Evolutionary conservation across 805 yeast genomes (phyloP).

Genomic region (Candida xyloterini): DNA sequence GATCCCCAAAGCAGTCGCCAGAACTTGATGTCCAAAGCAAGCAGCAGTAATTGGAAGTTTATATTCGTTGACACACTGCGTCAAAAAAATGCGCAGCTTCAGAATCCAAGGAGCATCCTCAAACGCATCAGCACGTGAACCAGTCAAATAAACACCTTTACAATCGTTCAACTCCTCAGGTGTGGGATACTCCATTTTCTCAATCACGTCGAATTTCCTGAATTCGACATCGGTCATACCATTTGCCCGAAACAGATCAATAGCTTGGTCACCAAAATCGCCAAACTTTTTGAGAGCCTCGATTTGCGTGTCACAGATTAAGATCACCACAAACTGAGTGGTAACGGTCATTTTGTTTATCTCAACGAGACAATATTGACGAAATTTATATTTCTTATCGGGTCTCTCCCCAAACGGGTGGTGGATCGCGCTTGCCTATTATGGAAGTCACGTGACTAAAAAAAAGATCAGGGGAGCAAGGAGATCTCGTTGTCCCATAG

Average conservation of each 20-base stretch:
- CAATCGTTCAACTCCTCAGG: constrained; percentile 24
- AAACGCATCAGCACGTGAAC: constrained; percentile 51
- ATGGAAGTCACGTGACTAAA: constrained; percentile 1
- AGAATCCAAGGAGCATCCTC: constrained; percentile 42
- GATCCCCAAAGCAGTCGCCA: constrained; percentile 64
- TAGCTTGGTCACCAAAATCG: constrained; percentile 51
- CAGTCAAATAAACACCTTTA: constrained; percentile 48
- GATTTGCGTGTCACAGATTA: constrained; percentile 18
- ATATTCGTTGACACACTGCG: constrained; percentile 12
- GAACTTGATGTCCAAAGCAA: constrained; percentile 90
- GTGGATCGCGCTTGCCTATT: not conserved
- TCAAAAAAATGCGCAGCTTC: constrained; percentile 38
- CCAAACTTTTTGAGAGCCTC: constrained; percentile 34
- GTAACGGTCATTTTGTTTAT: constrained; percentile 7
- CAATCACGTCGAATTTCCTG: constrained; percentile 39
- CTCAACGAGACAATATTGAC: not conserved
- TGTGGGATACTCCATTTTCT: constrained; percentile 24
- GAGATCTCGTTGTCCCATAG: constrained; percentile 13
- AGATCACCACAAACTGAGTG: constrained; percentile 11
- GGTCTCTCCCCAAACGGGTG: not conserved
- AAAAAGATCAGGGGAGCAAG: constrained; percentile 1
- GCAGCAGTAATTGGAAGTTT: constrained; percentile 60
- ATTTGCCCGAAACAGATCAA: constrained; percentile 29
- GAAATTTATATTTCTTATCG: not conserved
- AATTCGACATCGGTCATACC: constrained; percentile 23